phyloP scores from a whole-genome alignment of 345 rosid genomes.

The Salix suchowensis region DNA sequence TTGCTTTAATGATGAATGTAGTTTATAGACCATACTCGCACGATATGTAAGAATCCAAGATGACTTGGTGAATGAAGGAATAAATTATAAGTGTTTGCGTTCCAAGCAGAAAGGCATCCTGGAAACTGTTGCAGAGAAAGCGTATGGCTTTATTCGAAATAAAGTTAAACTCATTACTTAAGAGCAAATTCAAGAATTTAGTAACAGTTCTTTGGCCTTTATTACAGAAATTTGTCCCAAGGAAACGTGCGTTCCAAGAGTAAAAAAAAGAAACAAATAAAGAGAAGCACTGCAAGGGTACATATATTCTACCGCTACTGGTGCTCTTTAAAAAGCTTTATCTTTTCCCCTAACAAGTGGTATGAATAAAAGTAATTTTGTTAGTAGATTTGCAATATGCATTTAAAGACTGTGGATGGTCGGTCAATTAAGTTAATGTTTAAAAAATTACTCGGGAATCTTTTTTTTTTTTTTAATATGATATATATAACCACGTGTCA shows the following conservation, averaged over 20 bases:
- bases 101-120: not conserved
- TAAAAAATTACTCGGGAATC: not conserved
- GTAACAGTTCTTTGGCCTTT: not conserved
- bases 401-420: not conserved
- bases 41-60: constrained; percentile 22
- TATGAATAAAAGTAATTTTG: too few species aligned
- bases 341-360: not conserved
- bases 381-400: not conserved
- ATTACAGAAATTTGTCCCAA: too few species aligned
- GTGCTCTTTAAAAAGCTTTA: not conserved
- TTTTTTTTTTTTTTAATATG: too few species aligned
- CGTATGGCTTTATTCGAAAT: constrained; percentile 8
- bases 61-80: constrained; percentile 18
- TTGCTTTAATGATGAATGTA: not conserved
- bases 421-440: too few species aligned
- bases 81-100: not conserved
- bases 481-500: not conserved
- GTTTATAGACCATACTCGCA: not conserved
- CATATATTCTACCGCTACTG: not conserved
- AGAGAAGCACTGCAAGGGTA: too few species aligned
- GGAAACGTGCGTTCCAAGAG: not conserved
- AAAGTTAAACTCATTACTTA: constrained; percentile 15
- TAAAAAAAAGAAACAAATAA: too few species aligned
- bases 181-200: constrained; percentile 20
- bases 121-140: constrained; percentile 5